These are phyloP conservation scores for Pharus latifolius DNA, from an alignment of 176 grass and related monocot genomes.

Conservation along the genomic window DNA sequence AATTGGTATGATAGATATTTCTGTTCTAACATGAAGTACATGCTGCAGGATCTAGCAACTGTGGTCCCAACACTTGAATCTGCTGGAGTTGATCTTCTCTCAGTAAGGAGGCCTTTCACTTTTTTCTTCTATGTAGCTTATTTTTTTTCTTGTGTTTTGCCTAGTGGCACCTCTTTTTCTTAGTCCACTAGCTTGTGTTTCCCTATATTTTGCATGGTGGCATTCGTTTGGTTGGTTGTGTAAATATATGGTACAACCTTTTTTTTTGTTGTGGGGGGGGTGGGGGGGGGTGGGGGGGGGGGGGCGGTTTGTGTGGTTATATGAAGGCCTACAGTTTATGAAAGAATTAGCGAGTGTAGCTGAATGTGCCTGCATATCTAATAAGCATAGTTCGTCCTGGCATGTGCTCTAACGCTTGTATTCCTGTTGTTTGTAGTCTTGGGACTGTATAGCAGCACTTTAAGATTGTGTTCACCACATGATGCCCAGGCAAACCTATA, in stretches of 20 bases:
- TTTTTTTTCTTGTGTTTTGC: not conserved
- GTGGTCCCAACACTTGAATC: conserved; percentile 56
- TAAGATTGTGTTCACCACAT: not conserved
- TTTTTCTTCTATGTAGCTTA: not conserved
- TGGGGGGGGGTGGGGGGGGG: no score
- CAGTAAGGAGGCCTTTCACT: conserved; percentile 29
- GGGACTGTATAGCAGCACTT: not conserved
- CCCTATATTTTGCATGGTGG: not conserved
- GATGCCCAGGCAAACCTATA: not conserved
- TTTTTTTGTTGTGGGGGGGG: not conserved
- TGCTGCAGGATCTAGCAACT: conserved; percentile 54
- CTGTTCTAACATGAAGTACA: conserved; percentile 2
- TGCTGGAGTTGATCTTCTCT: conserved; percentile 72
- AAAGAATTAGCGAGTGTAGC: no score
- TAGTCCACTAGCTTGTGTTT: not conserved
- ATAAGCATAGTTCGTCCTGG: no score
- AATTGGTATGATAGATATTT: not conserved
- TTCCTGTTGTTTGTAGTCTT: not conserved
- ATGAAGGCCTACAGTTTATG: not conserved
- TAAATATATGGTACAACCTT: not conserved
- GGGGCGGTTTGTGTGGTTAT: no score
- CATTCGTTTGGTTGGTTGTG: not conserved
- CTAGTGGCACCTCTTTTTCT: not conserved
- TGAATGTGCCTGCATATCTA: no score
- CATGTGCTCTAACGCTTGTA: no score